Conservation (phyloP, 2,329 filamentous ascomycete genomes). For the Boeremia exigua region DNA sequence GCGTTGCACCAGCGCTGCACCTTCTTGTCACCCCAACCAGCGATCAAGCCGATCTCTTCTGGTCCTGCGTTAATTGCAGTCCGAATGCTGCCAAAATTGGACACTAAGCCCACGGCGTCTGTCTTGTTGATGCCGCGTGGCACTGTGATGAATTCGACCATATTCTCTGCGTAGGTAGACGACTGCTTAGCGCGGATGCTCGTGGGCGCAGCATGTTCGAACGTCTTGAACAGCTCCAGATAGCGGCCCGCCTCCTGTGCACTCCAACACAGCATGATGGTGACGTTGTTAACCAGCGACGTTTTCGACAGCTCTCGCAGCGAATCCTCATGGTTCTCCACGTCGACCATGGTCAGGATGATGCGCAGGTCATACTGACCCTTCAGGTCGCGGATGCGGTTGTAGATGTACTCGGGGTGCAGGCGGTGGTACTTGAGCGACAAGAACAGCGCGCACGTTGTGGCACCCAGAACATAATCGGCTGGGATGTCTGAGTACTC, state of each 20-base stretch:
- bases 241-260: constrained; percentile 93
- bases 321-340: constrained; percentile 89
- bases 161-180: constrained; percentile 80
- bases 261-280: constrained; percentile 91
- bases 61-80: constrained; percentile 86
- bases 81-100: constrained; percentile 87
- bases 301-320: constrained; percentile 92
- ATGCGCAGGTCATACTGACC: constrained; percentile 88
- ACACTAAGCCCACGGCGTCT: constrained; percentile 87
- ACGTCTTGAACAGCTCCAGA: constrained; percentile 92
- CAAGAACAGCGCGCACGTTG: constrained; percentile 90
- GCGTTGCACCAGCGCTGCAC: constrained; percentile 83
- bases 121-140: constrained; percentile 92
- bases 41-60: constrained; percentile 83
- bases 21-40: constrained; percentile 95
- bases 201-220: constrained; percentile 81
- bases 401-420: constrained; percentile 98
- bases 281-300: constrained; percentile 89
- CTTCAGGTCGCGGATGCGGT: constrained; percentile 81
- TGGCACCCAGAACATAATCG: constrained; percentile 86
- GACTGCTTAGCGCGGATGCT: constrained; percentile 87
- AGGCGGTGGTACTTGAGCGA: constrained; percentile 96
- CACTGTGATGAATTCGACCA: constrained; percentile 91
- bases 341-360: constrained; percentile 90
- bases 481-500: constrained; percentile 97